Evolutionary conservation across 768 basidiomycete species (phyloP), one percentile per base, ranked within the genome.

Genomic region (Amanita rubescens): DNA sequence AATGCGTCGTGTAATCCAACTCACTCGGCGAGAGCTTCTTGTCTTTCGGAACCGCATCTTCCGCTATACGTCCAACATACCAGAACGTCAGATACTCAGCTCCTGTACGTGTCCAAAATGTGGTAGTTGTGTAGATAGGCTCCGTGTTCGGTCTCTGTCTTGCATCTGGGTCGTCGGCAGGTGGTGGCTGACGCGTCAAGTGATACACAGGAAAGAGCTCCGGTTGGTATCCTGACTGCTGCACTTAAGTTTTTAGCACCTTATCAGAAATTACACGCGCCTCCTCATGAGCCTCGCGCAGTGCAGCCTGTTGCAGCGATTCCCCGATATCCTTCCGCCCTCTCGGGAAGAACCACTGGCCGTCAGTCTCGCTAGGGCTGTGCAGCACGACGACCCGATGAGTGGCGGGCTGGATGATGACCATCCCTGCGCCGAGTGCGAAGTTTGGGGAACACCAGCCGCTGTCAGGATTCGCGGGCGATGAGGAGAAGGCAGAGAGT

Each of bases 261-360:
- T 12, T 20, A 22, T 34, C 5, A 22, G n/a, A 38, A 39, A 19
- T 47, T 38, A 15, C 17, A 58, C 68, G 37, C 53, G 81, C 82
- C 76, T 85, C 84, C 61, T 85, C 83, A 60, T 81, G 78, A 3
- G 79, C 83, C 66, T 85, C 84, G 38, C 84, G 67, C 42, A 85
- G 62, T 0, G 79, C 83, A 0, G 84, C 63, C 44, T 74, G 63
- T 60, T 85, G 82, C 25, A 85, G 62, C 2, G 74, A 75, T 68
- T 87, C 84, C 4, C 81, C 82, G 0, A 78, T 58, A 62, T 87
- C 84, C 63, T 85, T 87, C 39, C 85, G 64, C 9, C 85, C 84
- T 48, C 75, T 74, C 0, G 84, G 84, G 5, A 85, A 69, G 62
- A 85, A 83, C 75, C 75, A 85, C 37, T 38, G 37, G 37, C 14